These are phyloP conservation scores for Colletotrichum caudatum DNA, from an alignment of 2,329 filamentous ascomycete genomes.

Conservation along the genomic window DNA sequence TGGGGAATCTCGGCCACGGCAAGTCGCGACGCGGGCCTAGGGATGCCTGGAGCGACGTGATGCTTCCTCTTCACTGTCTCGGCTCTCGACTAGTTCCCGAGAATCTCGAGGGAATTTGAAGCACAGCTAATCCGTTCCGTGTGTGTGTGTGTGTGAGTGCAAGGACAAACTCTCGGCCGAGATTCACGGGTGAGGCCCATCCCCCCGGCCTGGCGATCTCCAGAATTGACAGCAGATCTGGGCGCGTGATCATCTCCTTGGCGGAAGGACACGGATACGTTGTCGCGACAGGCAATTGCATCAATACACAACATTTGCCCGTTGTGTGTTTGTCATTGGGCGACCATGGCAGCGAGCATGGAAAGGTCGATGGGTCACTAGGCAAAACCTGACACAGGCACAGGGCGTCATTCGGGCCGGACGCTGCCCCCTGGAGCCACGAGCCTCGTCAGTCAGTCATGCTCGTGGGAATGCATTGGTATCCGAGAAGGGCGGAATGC, in stretches of 20 bases:
- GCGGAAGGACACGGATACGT: conserved; percentile 2
- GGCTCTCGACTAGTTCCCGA: too few relatives aligned
- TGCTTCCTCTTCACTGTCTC: background rate
- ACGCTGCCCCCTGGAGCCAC: background rate
- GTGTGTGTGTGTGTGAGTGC: background rate
- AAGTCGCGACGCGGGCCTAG: background rate
- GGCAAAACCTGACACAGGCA: conserved; percentile 15
- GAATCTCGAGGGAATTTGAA: too few relatives aligned
- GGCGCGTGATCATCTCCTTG: conserved; percentile 7
- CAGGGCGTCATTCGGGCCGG: conserved; percentile 18
- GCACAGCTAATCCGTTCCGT: too few relatives aligned
- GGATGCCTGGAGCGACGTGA: background rate
- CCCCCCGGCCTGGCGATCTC: conserved; percentile 12
- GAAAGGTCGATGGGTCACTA: conserved; percentile 3
- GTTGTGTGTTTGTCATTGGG: conserved; percentile 2
- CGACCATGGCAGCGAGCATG: background rate
- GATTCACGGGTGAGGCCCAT: background rate
- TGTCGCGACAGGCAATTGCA: conserved; percentile 17
- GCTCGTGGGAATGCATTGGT: too few relatives aligned
- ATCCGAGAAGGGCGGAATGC: too few relatives aligned
- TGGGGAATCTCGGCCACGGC: background rate
- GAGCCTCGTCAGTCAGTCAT: too few relatives aligned
- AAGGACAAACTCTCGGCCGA: background rate
- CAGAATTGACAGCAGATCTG: conserved; percentile 19
- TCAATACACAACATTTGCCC: background rate